Base-by-base conservation (phyloP, 2,329 filamentous ascomycete species). In the Aquanectria penicillioides region DNA sequence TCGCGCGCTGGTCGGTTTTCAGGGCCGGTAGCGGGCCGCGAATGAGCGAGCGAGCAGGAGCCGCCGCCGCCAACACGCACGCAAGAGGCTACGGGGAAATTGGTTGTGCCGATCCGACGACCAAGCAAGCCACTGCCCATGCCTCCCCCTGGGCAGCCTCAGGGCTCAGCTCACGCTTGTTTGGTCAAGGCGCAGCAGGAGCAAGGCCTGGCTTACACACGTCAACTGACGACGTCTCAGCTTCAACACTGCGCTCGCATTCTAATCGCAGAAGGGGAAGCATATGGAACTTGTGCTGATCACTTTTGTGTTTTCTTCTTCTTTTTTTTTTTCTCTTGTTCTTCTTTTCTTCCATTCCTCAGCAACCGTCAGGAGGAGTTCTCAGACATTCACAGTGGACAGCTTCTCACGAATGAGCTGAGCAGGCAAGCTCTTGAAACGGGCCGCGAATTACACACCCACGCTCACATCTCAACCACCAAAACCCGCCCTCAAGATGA, bases 31-130 rank as follows among this genome's bases (percentile, higher is more conserved):
- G n/a, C n/a, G n/a, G n/a, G n/a, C n/a, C n/a, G n/a, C n/a, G n/a
- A n/a, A n/a, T n/a, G n/a, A n/a, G n/a, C n/a, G n/a, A n/a, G n/a
- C n/a, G n/a, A n/a, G n/a, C n/a, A n/a, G n/a, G n/a, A n/a, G n/a
- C n/a, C n/a, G n/a, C n/a, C n/a, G n/a, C n/a, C n/a, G n/a, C n/a
- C n/a, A n/a, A n/a, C n/a, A n/a, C n/a, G n/a, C n/a, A n/a, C n/a
- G n/a, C n/a, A n/a, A n/a, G n/a, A n/a, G n/a, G n/a, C n/a, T n/a
- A n/a, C n/a, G n/a, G n/a, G 71, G 62, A 56, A 56, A 71, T 69
- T 68, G 63, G 68, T 75, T 75, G 65, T 60, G 64, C 73, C 73
- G 73, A 65, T 74, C 73, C 73, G 73, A 68, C 9, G 33, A 23
- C 8, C 25, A 15, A 28, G 26, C 26, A 18, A 12, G 41, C 28